phyloP scores from a whole-genome alignment of 805 yeast species.

The Danielia oregonensis region DNA sequence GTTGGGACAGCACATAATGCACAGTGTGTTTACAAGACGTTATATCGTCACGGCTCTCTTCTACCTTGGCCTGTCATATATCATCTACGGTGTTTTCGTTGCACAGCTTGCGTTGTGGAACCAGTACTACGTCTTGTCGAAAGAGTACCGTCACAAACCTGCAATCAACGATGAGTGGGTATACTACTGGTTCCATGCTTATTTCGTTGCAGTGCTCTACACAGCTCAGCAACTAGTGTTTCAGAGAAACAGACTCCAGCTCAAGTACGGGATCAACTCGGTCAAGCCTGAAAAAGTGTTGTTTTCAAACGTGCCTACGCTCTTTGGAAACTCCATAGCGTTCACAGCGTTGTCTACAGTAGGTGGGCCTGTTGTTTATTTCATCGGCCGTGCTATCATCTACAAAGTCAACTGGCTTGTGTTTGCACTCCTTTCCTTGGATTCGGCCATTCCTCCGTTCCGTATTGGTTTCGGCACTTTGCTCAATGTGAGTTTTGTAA shows the following conservation, averaged over 20 bases:
- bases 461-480: constrained; percentile 16
- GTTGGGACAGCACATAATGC: constrained; percentile 26
- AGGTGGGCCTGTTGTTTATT: constrained; percentile 37
- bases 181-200: constrained; percentile 46
- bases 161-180: constrained; percentile 42
- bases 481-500: constrained; percentile 25
- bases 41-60: constrained; percentile 17
- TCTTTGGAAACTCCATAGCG: constrained; percentile 37
- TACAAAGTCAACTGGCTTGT: constrained; percentile 34
- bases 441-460: constrained; percentile 39
- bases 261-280: constrained; percentile 37
- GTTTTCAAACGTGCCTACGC: constrained; percentile 20
- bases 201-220: constrained; percentile 42
- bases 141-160: constrained; percentile 37
- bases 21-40: constrained; percentile 14
- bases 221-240: constrained; percentile 47
- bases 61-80: constrained; percentile 21
- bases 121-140: constrained; percentile 31
- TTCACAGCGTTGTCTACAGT: constrained; percentile 27
- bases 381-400: constrained; percentile 37
- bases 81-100: constrained; percentile 22
- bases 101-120: constrained; percentile 24
- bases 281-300: constrained; percentile 36
- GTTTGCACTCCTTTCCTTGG: constrained; percentile 28
- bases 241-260: constrained; percentile 52